Base-by-base conservation (phyloP, 2,329 filamentous ascomycete species). In the Beauveria asiatica region DNA sequence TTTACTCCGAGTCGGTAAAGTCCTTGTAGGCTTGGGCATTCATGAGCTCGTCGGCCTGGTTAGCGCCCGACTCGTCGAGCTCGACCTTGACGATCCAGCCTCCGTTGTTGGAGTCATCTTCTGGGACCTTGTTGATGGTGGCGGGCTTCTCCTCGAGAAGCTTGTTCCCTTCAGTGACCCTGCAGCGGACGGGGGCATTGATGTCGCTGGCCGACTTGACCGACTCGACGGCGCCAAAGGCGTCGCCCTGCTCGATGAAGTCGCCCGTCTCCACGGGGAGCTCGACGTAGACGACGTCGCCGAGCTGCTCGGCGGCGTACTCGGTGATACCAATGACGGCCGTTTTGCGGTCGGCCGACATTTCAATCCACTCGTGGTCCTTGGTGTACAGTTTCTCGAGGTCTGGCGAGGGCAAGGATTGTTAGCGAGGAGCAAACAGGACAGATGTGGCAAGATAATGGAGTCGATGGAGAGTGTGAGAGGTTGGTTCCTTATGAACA, bases 191-290 rank as follows among this genome's bases (percentile, higher is more conserved):
- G 19, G 94, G 94, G 16, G 91, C 87, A 78, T 96, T 88, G 80
- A 99, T 96, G 74, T 99, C 94, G 64, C 90, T 93, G n/a, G 94
- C 94, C 64, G 89, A 94, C 82, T 99, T 99, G 75, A 99, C 94
- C 3, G 92, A 97, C 80, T 99, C 94, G 68, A 99, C 93, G 62
- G 93, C 92, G 66, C 94, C 94, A 67, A 97, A 89, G 65, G 88
- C 82, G 71, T 97, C 93, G 69, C 92, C 92, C 61, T 86, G 83
- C 61, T 76, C 75, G 63, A 96, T 82, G 68, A 87, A 83, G 67
- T 86, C 78, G 65, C 85, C 87, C 51, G 61, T 65, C 60, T 80
- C 72, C 66, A 87, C 80, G 60, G 94, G 94, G 33, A 99, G 88
- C 81, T 99, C 94, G 70, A 97, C 92, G 79, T 89, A 99, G 72